Evolutionary conservation across 441 rosid genomes (phyloP), one percentile per base, ranked within the genome.

Genomic region (Eutrema salsugineum): DNA sequence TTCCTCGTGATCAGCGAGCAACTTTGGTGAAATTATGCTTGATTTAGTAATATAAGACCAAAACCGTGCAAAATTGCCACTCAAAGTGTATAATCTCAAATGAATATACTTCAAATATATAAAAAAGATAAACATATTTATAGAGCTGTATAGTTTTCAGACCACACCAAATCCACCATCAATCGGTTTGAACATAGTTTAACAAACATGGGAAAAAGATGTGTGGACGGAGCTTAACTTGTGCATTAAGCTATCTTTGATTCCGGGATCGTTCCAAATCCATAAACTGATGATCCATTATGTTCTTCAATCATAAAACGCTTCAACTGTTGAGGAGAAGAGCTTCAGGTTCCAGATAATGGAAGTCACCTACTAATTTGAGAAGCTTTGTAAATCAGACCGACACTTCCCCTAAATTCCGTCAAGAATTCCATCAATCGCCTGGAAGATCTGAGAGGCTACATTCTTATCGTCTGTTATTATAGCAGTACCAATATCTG

Each of bases 371-470:
- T 16, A 38, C 39, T 8, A 10, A 44, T 1, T 62, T 43, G 53
- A 30, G 42, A 30, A 2, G 16, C 51, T 28, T 44, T 16, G 39
- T 15, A 16, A 17, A 53, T 30, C 42, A 28, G n/a, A 11, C 27
- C 9, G 14, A 30, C 7, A 20, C 67, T 58, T 36, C 15, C 28
- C 54, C 76, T 81, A 91, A 22, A 86, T 71, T 14, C 89, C 85
- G 58, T 79, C 85, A 78, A 88, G 59, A 39, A 83, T 22, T 43
- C 53, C 74, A 70, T 49, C 77, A 38, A 85, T 71, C 11, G 87
- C 91, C 56, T 81, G 72, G 33, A 75, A 72, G 40, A 91, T 80
- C n/a, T 8, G 55, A 5, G 84, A 55, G 22, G 86, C 84, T 51
- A 90, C 58, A 72, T 63, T 72, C 76, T 78, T 73, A 71, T 86